These are phyloP conservation scores for Trypanosoma theileri DNA, from an alignment of 208 protist genomes.

Conservation along the genomic window DNA sequence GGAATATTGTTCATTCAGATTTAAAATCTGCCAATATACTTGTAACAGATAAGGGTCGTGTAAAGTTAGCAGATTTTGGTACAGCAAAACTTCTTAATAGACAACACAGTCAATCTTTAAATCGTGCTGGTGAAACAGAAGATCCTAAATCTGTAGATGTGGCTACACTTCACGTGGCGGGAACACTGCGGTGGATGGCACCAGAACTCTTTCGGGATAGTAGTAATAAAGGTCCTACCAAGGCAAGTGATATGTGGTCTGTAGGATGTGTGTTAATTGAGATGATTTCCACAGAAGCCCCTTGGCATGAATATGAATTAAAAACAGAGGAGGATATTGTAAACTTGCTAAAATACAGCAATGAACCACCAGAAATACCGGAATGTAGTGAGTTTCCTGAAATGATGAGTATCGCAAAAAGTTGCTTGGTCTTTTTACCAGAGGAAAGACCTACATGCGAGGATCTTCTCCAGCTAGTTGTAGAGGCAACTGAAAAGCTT, in stretches of 20 bases:
- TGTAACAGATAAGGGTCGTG: constrained; percentile 81
- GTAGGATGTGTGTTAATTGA: constrained; percentile 90
- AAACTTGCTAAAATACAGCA: constrained; percentile 80
- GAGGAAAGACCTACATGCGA: constrained; percentile 68
- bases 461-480: constrained; percentile 63
- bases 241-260: constrained; percentile 89
- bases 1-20: constrained; percentile 90
- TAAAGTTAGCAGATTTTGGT: constrained; percentile 91
- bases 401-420: constrained; percentile 53
- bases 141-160: constrained; percentile 7
- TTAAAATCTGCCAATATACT: constrained; percentile 92
- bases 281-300: constrained; percentile 85
- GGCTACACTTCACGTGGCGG: constrained; percentile 65
- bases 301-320: constrained; percentile 91
- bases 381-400: constrained; percentile 72
- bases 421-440: constrained; percentile 62
- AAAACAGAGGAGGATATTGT: constrained; percentile 87
- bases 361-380: constrained; percentile 79
- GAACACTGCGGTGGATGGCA: constrained; percentile 90
- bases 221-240: constrained; percentile 48
- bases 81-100: constrained; percentile 76
- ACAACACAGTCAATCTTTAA: constrained; percentile 31
- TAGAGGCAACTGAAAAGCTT: constrained; percentile 47
- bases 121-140: constrained; percentile 18
- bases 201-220: constrained; percentile 67